These are phyloP conservation scores for Acer campestre DNA, from an alignment of 345 rosid species.

Conservation along the genomic window DNA sequence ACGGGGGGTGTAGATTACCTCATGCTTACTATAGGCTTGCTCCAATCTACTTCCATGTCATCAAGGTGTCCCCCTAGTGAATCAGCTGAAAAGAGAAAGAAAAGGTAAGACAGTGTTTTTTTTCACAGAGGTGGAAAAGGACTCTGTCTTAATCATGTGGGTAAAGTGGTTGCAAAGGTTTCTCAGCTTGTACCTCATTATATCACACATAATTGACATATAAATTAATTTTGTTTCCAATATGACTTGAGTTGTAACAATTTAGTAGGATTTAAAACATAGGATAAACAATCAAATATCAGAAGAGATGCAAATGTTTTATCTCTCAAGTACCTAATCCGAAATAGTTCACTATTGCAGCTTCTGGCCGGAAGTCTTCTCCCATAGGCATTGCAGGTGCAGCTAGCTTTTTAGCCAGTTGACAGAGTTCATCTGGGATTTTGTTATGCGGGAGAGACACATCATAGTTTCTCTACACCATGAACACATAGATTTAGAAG, in stretches of 20 bases:
- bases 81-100: conserved; percentile 57
- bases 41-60: conserved; percentile 98
- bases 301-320: not conserved
- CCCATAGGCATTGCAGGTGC: conserved; percentile 73
- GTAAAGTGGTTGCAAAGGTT: not conserved
- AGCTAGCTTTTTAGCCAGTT: conserved; percentile 72
- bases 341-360: conserved; percentile 89
- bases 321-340: conserved; percentile 52
- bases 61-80: conserved; percentile 95
- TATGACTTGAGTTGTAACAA: conserved; percentile 1
- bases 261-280: not conserved
- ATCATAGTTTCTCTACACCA: conserved; percentile 72
- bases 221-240: not conserved
- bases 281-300: not conserved
- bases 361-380: conserved; percentile 88
- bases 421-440: conserved; percentile 80
- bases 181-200: not conserved
- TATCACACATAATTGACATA: not conserved
- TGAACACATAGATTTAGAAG: conserved; percentile 15
- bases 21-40: conserved; percentile 93
- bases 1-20: conserved; percentile 44
- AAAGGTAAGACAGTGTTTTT: not conserved
- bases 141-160: not conserved
- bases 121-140: not conserved
- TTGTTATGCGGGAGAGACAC: conserved; percentile 78